A percentile compares a stretch with the other conserved stretches of the same genome.
phyloP scores from a whole-genome alignment of 2,329 filamentous ascomycete genomes.

The Diaporthe caulivora region DNA sequence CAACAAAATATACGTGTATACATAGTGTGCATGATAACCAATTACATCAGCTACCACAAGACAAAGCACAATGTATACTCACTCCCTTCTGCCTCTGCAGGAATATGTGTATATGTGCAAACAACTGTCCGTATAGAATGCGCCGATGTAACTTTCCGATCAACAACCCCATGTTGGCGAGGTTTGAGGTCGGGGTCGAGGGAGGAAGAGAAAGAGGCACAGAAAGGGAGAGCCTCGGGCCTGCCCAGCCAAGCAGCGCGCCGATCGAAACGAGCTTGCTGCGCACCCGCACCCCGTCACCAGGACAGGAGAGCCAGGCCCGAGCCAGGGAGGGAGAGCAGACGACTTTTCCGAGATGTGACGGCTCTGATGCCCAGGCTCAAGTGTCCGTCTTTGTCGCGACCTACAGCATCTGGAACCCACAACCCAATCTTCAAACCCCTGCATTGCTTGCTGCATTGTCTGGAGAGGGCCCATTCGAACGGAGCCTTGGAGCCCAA shows the following conservation, averaged over 20 bases:
- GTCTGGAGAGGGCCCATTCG: background rate
- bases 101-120: background rate
- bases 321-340: background rate
- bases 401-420: constrained; percentile 9
- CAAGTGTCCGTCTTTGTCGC: constrained; percentile 18
- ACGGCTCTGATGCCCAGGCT: constrained; percentile 20
- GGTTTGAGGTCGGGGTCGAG: background rate
- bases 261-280: constrained; percentile 24
- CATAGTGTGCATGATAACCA: background rate
- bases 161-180: background rate
- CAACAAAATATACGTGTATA: background rate
- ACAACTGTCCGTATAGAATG: background rate
- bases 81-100: background rate
- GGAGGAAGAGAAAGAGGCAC: background rate
- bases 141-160: background rate
- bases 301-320: background rate
- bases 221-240: constrained; percentile 2
- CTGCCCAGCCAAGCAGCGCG: constrained; percentile 5
- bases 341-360: constrained; percentile 28
- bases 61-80: background rate
- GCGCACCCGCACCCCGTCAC: constrained; percentile 12
- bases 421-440: constrained; percentile 26
- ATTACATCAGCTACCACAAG: background rate
- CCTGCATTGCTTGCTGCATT: background rate
- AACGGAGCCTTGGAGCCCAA: constrained; percentile 8